Percentiles rank a stretch among this genome's conserved stretches.
phyloP scores from a whole-genome alignment of 176 grass and related monocot genomes.

The Olyra latifolia region DNA sequence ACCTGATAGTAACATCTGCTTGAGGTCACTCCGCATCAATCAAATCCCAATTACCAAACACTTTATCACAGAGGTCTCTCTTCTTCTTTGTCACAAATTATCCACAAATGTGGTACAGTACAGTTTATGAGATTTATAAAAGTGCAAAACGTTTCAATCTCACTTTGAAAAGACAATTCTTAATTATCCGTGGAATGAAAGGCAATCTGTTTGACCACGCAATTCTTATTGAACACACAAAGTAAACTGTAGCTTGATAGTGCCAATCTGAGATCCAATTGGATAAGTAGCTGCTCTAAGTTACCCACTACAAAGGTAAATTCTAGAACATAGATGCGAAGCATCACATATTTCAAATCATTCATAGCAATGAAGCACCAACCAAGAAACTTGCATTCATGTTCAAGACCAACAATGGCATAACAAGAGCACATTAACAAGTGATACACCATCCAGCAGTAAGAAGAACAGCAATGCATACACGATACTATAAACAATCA shows the following conservation, averaged over 20 bases:
- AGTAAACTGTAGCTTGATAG: neutral
- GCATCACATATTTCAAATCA: neutral
- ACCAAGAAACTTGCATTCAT: neutral
- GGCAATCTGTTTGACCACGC: neutral
- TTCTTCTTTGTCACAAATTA: neutral
- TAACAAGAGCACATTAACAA: neutral
- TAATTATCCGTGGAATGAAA: neutral
- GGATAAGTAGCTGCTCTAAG: neutral
- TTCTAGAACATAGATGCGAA: neutral
- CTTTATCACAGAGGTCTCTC: neutral
- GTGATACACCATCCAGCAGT: neutral
- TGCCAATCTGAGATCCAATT: neutral
- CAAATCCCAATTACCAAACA: neutral
- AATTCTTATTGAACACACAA: neutral
- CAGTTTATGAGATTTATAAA: neutral
- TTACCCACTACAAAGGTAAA: constrained; percentile 1
- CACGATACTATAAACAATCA: neutral
- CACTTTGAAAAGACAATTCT: constrained; percentile 9
- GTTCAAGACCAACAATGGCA: neutral
- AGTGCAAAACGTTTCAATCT: constrained; percentile 14
- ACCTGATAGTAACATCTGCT: neutral
- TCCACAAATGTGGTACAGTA: neutral
- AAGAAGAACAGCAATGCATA: constrained; percentile 5
- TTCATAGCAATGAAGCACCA: neutral
- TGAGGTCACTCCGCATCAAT: neutral